phyloP scores from a whole-genome alignment of 306 rosid genomes.

The Senna siamea region DNA sequence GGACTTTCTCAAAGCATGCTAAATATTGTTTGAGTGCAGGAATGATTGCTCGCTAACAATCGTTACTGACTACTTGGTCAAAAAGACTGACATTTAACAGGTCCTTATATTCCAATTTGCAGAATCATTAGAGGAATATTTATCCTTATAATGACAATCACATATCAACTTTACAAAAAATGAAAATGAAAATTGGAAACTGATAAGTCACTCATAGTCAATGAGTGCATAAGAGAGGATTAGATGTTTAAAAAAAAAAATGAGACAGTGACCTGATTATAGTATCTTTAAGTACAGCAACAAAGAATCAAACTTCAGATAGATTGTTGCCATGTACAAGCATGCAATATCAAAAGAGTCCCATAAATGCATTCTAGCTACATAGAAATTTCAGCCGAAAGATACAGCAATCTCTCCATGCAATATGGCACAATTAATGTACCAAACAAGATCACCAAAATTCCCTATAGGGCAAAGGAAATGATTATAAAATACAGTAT shows the following conservation, averaged over 20 bases:
- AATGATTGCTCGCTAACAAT: background rate
- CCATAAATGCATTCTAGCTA: background rate
- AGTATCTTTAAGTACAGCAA: too few relatives aligned
- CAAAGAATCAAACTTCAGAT: background rate
- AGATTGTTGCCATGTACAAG: background rate
- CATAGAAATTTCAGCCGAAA: background rate
- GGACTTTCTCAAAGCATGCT: background rate
- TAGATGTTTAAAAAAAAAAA: background rate
- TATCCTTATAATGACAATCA: background rate
- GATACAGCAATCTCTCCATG: background rate
- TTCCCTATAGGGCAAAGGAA: too few relatives aligned
- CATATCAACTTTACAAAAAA: background rate
- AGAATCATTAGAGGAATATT: background rate
- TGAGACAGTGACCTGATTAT: too few relatives aligned
- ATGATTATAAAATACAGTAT: too few relatives aligned
- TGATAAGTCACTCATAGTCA: background rate
- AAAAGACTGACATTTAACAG: background rate
- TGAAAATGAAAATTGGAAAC: background rate
- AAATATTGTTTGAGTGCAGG: background rate
- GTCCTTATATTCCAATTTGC: background rate
- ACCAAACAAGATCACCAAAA: slow-evolving; percentile 6
- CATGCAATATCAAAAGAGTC: background rate
- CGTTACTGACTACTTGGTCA: background rate
- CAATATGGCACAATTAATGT: background rate
- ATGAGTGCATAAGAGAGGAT: background rate